Percentiles rank a stretch among this genome's conserved stretches.
These are phyloP conservation scores for Sicyos edulis DNA, from an alignment of 306 rosid genomes.

Conservation along the genomic window DNA sequence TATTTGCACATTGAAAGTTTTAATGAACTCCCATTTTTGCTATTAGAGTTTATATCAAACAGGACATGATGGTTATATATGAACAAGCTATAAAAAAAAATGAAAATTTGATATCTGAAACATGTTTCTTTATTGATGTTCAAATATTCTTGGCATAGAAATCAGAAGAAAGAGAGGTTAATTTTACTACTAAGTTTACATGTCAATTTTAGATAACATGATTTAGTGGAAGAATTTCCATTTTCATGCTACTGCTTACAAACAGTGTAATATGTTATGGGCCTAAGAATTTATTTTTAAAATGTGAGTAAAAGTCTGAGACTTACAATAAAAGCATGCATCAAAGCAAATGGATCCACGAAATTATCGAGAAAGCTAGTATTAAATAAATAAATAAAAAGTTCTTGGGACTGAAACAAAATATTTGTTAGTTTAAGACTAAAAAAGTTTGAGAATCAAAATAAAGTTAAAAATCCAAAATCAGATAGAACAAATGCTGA, in stretches of 20 bases:
- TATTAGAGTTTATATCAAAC: not conserved
- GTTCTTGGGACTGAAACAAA: not conserved
- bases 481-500: not conserved
- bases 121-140: no score
- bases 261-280: not conserved
- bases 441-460: not conserved
- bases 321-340: not conserved
- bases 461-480: not conserved
- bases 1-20: not conserved
- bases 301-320: not conserved
- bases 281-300: not conserved
- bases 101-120: not conserved
- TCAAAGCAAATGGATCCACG: not conserved
- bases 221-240: not conserved
- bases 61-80: not conserved
- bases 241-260: not conserved
- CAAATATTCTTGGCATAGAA: not conserved
- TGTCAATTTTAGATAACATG: not conserved
- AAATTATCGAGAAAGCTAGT: not conserved
- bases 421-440: not conserved
- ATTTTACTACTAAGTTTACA: not conserved
- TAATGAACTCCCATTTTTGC: not conserved
- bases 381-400: not conserved
- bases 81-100: not conserved
- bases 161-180: slow-evolving; percentile 1